These are phyloP conservation scores for Piromyces sp. DNA, from an alignment of 192 early-diverging fungal genomes.

Conservation along the genomic window DNA sequence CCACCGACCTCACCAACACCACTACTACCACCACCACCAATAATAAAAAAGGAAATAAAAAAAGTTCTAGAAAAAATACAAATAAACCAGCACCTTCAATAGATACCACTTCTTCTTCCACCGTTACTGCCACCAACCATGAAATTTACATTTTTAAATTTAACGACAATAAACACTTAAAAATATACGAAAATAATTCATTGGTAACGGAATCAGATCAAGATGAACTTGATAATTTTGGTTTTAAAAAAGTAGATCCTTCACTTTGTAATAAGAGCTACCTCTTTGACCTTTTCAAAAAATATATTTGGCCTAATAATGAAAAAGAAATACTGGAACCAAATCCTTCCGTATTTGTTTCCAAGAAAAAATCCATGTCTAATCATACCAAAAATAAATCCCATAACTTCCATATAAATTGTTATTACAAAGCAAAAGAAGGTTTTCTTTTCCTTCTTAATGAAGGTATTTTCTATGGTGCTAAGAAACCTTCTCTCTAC, in stretches of 20 bases:
- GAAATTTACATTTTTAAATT: not conserved
- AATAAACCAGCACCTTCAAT: too few relatives aligned
- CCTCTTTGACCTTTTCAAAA: not conserved
- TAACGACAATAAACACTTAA: not conserved
- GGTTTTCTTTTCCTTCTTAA: not conserved
- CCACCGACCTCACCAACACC: not conserved
- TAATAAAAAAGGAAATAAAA: too few relatives aligned
- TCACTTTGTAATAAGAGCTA: not conserved
- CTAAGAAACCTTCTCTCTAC: not conserved
- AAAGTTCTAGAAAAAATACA: too few relatives aligned
- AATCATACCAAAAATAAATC: not conserved
- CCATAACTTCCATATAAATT: not conserved
- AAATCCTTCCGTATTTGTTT: not conserved
- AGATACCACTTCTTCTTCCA: too few relatives aligned
- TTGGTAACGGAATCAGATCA: not conserved
- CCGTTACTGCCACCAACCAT: not conserved
- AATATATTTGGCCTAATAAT: not conserved
- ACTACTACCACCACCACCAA: too few relatives aligned
- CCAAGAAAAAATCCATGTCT: not conserved
- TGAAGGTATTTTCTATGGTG: not conserved
- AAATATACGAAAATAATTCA: not conserved
- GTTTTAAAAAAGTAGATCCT: not conserved
- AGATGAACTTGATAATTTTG: not conserved
- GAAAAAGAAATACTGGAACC: not conserved
- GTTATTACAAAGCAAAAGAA: not conserved